Base-by-base conservation (phyloP, 129 eudicot genomes). In the Saussurea involucrata region DNA sequence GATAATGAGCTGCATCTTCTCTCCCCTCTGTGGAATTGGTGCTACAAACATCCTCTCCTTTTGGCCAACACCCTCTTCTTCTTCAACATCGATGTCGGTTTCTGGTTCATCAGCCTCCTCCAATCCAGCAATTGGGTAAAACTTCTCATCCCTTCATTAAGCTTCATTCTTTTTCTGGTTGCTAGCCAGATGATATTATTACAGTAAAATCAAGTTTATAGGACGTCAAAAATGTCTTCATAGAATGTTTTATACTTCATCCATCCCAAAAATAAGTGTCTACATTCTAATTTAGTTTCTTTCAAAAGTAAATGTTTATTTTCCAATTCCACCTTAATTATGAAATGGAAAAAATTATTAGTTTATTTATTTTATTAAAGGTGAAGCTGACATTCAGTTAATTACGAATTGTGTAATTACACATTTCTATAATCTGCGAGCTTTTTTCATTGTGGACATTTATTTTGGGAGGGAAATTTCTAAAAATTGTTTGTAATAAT, bases 41-140 rank as follows among this genome's bases (percentile, higher is more conserved):
- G 92, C 79, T 71, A 82, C 79, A 33, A 78, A 69, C 94, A 88
- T 66, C 99, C 99, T 5, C 53, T 95, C 69, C 76, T 95, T 11
- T 78, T 95, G 58, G 90, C 96, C 76, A 85, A 92, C 78, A 29
- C 69, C 49, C 83, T 95, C 71, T 95, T 95, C 85, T 90, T 95
- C 87, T 69, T 95, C 86, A 95, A 95, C 79, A 80, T 95, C 36
- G 79, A 92, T 61, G 9, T 89, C 74, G 85, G 85, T 24, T 94
- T 95, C 83, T 95, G 99, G 99, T 61, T 90, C 81, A 81, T 92
- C 37, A 87, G 92, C 33, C 85, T 85, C 70, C 83, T 95, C 55
- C 96, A 89, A 42, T 85, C 96, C 53, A 91, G 89, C 89, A 92
- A 95, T 61, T 94, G 98, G 98, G 98, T 94, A 42, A 24, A 10